These are phyloP conservation scores for Dipsacomyces acuminosporus DNA, from an alignment of 371 early-diverging fungal genomes.

Conservation along the genomic window DNA sequence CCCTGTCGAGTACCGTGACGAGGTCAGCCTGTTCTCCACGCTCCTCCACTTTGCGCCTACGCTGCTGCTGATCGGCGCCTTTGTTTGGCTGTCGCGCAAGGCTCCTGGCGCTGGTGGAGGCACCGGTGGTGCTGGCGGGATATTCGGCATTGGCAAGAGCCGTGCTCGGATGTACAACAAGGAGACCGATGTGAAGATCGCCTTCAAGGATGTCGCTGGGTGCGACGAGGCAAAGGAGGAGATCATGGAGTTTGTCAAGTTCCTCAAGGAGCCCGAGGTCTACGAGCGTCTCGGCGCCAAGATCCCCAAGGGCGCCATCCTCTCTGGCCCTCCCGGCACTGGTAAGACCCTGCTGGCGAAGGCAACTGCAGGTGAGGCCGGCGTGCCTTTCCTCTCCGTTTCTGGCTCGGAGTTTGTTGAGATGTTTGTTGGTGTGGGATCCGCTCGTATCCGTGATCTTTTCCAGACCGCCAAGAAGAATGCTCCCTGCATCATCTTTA, in stretches of 20 bases:
- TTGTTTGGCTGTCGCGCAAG: slow-evolving; percentile 80
- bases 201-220: slow-evolving; percentile 99
- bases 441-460: slow-evolving; percentile 96
- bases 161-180: slow-evolving; percentile 95
- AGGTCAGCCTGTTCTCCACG: slow-evolving; percentile 62
- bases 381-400: slow-evolving; percentile 95
- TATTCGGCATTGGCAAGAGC: slow-evolving; percentile 96
- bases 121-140: slow-evolving; percentile 63
- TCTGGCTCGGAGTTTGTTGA: slow-evolving; percentile 99
- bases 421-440: slow-evolving; percentile 99
- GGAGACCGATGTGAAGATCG: slow-evolving; percentile 90
- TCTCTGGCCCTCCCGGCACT: slow-evolving; percentile 99
- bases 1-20: slow-evolving; percentile 82
- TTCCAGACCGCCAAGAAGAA: slow-evolving; percentile 96
- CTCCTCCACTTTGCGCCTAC: slow-evolving; percentile 92
- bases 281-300: slow-evolving; percentile 98
- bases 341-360: slow-evolving; percentile 98
- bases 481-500: slow-evolving; percentile 98
- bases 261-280: slow-evolving; percentile 95
- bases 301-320: slow-evolving; percentile 99
- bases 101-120: slow-evolving; percentile 62
- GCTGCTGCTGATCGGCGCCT: slow-evolving; percentile 76
- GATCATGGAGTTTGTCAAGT: slow-evolving; percentile 99
- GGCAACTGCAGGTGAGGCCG: slow-evolving; percentile 98
- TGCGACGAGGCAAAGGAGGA: slow-evolving; percentile 99